A percentile compares a stretch with the other conserved stretches of the same genome.
These are phyloP conservation scores for Diaporthe ampelina DNA, from an alignment of 2,329 filamentous ascomycete genomes.

Conservation along the genomic window DNA sequence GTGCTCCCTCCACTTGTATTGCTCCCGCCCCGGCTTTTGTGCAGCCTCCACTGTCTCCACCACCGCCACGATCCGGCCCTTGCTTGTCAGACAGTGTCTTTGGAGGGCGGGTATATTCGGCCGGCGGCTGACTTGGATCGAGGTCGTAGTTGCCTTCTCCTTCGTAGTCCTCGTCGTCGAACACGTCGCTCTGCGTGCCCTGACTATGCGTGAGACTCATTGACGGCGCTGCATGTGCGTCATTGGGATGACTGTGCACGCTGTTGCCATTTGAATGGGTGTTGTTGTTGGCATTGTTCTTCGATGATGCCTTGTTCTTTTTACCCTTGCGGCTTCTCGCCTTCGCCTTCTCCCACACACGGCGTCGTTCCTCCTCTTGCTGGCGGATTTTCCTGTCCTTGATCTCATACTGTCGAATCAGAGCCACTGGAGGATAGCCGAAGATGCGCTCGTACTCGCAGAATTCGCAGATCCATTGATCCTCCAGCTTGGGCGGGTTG, in stretches of 20 bases:
- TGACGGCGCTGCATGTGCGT: constrained; percentile 38
- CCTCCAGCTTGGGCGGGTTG: constrained; percentile 77
- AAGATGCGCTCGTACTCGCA: constrained; percentile 98
- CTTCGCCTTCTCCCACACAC: constrained; percentile 92
- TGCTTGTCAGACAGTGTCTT: constrained; percentile 9
- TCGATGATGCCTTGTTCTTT: constrained; percentile 79
- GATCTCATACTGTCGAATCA: constrained; percentile 94
- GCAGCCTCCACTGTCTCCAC: constrained; percentile 24
- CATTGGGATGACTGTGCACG: constrained; percentile 41
- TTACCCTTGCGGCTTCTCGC: constrained; percentile 92
- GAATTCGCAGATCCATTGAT: constrained; percentile 97
- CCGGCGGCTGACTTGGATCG: constrained; percentile 34
- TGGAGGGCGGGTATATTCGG: constrained; percentile 4
- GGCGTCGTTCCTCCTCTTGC: constrained; percentile 86
- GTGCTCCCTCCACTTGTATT: constrained; percentile 16
- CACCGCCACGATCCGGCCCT: constrained; percentile 22
- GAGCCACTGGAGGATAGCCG: constrained; percentile 83
- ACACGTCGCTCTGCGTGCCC: constrained; percentile 40
- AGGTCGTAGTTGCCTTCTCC: constrained; percentile 38
- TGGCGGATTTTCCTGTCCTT: constrained; percentile 90
- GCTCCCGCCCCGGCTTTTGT: neutral
- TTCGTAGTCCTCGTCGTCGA: constrained; percentile 42
- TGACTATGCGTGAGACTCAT: constrained; percentile 46
- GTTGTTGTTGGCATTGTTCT: constrained; percentile 54
- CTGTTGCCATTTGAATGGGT: constrained; percentile 46